These are phyloP conservation scores for Euphorbia corollata DNA, from an alignment of 441 rosid genomes.

Conservation along the genomic window DNA sequence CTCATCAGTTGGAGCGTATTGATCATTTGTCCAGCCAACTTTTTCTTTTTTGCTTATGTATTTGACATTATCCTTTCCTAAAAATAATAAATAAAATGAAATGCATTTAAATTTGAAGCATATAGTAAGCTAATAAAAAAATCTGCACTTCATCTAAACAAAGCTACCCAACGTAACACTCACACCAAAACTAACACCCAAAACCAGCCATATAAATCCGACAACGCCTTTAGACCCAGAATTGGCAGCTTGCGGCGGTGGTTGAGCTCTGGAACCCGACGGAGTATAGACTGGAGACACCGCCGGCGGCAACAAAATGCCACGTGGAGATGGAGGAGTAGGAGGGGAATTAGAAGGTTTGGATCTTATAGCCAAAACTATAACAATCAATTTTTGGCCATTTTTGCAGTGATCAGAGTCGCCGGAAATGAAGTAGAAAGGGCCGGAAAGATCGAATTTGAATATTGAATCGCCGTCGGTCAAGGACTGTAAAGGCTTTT, in stretches of 20 bases:
- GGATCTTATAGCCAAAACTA: constrained; percentile 52
- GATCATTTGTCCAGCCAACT: no score
- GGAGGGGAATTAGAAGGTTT: constrained; percentile 17
- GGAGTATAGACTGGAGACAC: background rate
- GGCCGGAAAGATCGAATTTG: constrained; percentile 54
- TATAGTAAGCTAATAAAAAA: background rate
- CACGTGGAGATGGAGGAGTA: constrained; percentile 27
- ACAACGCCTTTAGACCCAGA: constrained; percentile 29
- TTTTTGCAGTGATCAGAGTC: constrained; percentile 44
- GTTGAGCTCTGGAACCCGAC: constrained; percentile 8
- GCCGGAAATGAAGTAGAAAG: constrained; percentile 68
- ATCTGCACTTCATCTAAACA: background rate
- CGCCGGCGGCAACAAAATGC: constrained; percentile 11
- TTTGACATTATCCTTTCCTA: no score
- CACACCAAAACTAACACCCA: constrained; percentile 20
- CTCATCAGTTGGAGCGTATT: no score
- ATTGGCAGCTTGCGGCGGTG: constrained; percentile 23
- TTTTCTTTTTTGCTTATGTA: no score
- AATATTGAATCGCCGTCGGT: constrained; percentile 53
- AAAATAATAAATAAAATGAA: no score
- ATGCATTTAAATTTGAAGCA: no score
- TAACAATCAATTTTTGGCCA: constrained; percentile 52
- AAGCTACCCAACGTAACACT: constrained; percentile 21
- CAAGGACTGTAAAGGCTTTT: constrained; percentile 40
- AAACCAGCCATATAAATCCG: constrained; percentile 23